Percentiles rank a stretch among this genome's conserved stretches.
Conservation (phyloP, 2,329 filamentous ascomycete genomes). For the Microsporum canis region DNA sequence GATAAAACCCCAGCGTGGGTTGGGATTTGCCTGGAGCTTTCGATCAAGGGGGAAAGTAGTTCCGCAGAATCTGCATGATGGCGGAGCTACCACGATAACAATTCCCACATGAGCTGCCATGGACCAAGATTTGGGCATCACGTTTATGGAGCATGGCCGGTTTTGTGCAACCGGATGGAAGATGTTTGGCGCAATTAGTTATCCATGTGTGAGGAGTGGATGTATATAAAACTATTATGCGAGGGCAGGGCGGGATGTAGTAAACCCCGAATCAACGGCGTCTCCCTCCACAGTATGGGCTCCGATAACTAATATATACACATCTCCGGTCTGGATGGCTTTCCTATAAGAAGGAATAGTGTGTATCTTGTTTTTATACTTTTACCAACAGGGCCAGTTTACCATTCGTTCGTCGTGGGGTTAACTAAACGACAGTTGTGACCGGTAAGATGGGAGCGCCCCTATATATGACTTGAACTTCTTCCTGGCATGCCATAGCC, state of each 20-base stretch:
- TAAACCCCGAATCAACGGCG: background rate
- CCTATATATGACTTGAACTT: background rate
- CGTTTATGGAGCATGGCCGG: background rate
- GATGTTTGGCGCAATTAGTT: background rate
- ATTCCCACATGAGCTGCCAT: background rate
- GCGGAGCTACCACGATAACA: background rate
- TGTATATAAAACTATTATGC: background rate
- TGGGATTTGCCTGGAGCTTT: background rate
- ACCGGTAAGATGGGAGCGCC: background rate
- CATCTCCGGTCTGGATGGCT: background rate
- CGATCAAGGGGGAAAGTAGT: slow-evolving; percentile 4
- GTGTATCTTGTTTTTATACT: background rate
- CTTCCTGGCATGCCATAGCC: background rate
- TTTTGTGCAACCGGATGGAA: background rate
- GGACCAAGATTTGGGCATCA: background rate
- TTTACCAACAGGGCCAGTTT: background rate
- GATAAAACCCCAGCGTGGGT: background rate
- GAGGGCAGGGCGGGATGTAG: background rate
- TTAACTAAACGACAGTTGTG: background rate
- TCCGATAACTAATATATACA: background rate
- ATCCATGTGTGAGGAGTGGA: background rate
- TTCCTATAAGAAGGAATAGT: background rate
- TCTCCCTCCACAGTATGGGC: background rate
- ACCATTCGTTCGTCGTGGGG: background rate
- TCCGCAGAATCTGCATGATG: background rate